Base-by-base conservation (phyloP, 1,284 basidiomycete genomes). In the Pascua sp. region DNA sequence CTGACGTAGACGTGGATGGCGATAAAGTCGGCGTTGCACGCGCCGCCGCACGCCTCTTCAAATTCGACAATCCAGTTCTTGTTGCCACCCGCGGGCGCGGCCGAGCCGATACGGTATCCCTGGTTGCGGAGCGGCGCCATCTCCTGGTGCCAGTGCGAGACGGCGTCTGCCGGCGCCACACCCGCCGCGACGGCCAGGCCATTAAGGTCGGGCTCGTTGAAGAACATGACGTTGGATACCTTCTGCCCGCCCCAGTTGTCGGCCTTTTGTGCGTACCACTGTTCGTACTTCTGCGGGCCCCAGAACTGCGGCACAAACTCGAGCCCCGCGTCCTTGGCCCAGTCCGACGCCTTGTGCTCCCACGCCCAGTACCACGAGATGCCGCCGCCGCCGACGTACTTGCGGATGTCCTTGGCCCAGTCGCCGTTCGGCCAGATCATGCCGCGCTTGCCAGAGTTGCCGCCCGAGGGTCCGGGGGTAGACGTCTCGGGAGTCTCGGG, bases 271-370 rank as follows among this genome's bases (percentile, higher is more conserved):
- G n/a, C 38, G 38, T 24, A 17, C 47, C 47, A 49, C 37, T 41
- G 17, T 10, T 49, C 37, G 37, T 39, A 37, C 47, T 47, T 39
- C 15, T 37, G 16, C 2, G 47, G 47, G 17, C 47, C 47, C 47
- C 47, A 49, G 38, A 49, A 39, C 47, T 39, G 36, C 2, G 47
- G 47, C 9, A 49, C 47, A n/a, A 49, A 49, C 47, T 49, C 47
- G 47, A 49, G 8, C 16, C 47, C 47, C n/a, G 18, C 24, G 24
- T 32, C 24, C 24, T 32, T 32, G 8, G 44, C 44, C 44, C 44
- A 45, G 18, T 24, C 13, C 18, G 44, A 45, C 9, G 44, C 18
- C 11, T 11, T 12, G 44, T 45, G 44, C 44, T 45, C 44, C 44
- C 44, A 45, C 11, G 44, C 44, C 44, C 44, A 45, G 44, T 45